Base-by-base conservation (phyloP, 2,329 filamentous ascomycete species). In the Cytospora piceae region DNA sequence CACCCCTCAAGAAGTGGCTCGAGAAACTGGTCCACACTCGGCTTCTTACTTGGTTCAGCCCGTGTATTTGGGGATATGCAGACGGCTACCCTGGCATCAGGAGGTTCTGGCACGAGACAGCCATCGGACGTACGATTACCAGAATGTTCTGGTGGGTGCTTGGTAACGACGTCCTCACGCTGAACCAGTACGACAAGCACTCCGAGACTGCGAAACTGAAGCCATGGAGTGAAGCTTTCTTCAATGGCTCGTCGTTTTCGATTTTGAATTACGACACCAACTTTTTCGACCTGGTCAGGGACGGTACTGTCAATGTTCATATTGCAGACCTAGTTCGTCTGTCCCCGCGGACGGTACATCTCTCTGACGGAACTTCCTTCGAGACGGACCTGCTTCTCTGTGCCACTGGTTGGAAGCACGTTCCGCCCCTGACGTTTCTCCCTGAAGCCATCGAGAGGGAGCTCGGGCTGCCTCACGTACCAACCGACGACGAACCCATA, bases 41-140 rank as follows among this genome's bases (percentile, higher is more conserved):
- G 0, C 82, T 90, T 69, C 77, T 93, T 61, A 90, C 87, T 2
- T 93, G 89, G 87, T 87, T 94, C 75, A 88, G 85, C 60, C 91
- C 91, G 0, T 93, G 90, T 72, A 83, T 90, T 17, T 94, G 89
- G 88, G 89, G 87, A 5, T 79, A 81, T 1, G 83, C 82, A 2
- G 88, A 87, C 71, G 89, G 88, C 1, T 90, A 83, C 69, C 77
- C 81, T 15, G 77, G 77, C 14, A 78, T 85, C 2, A 81, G 86
- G 4, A 72, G 75, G 12, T 85, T 89, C 66, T 78, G 88, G 56
- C 87, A 90, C 69, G 78, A 80, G 27, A 89, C 85, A 0, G 75
- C 78, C 39, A 61, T 89, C 2, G 88, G 88, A 2, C 81, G 86
- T 0, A 78, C 77, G 59, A 74, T 90, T 24, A 82, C 86, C 4